Conservation (phyloP, 345 rosid species). For the Syzygium aqueum region DNA sequence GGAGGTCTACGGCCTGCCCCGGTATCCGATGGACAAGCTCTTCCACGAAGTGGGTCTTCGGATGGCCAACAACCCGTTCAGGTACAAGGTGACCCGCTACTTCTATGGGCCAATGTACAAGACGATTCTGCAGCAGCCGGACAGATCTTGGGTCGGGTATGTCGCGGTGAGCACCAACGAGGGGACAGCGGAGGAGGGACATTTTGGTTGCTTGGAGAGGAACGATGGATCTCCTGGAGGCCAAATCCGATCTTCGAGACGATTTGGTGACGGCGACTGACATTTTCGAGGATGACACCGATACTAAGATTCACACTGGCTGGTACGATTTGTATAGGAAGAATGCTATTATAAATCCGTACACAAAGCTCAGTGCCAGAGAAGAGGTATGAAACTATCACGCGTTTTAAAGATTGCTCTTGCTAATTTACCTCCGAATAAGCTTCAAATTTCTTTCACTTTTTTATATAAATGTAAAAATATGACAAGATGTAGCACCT, state of each 20-base stretch:
- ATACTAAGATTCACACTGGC: slow-evolving; percentile 51
- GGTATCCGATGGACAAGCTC: slow-evolving; percentile 36
- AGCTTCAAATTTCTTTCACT: background rate
- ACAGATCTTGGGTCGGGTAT: slow-evolving; percentile 67
- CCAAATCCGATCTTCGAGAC: slow-evolving; percentile 40
- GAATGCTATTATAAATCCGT: slow-evolving; percentile 18
- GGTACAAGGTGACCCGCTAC: slow-evolving; percentile 53
- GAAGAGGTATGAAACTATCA: slow-evolving; percentile 29
- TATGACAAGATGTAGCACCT: background rate
- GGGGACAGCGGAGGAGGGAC: slow-evolving; percentile 52
- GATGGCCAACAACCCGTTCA: slow-evolving; percentile 32
- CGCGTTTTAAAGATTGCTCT: background rate
- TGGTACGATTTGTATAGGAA: slow-evolving; percentile 60
- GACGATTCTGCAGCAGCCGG: background rate
- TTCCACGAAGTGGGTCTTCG: slow-evolving; percentile 44
- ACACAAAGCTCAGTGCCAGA: slow-evolving; percentile 34
- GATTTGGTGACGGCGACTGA: slow-evolving; percentile 24
- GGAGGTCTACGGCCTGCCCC: slow-evolving; percentile 39
- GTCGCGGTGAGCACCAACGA: slow-evolving; percentile 70
- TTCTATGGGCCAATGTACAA: slow-evolving; percentile 19
- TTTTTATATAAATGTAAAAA: background rate
- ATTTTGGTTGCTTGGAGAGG: slow-evolving; percentile 85
- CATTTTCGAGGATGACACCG: slow-evolving; percentile 20
- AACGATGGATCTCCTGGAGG: slow-evolving; percentile 40
- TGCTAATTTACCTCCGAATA: background rate